These are phyloP conservation scores for Populus alba DNA, from an alignment of 345 rosid species.

Conservation along the genomic window DNA sequence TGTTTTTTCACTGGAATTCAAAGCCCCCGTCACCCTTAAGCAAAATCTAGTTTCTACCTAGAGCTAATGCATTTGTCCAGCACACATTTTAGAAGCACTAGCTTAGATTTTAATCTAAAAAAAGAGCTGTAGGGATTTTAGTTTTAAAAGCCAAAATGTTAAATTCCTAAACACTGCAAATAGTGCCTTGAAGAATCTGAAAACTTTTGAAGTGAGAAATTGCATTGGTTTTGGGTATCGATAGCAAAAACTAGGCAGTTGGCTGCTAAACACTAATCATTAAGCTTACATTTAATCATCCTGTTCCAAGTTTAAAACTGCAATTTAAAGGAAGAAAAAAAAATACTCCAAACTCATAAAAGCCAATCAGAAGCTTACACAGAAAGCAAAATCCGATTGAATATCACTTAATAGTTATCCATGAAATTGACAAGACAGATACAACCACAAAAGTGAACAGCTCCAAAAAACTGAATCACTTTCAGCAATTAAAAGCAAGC, in stretches of 20 bases:
- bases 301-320: slow-evolving; percentile 2
- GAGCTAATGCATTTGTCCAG: not conserved
- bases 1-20: not conserved
- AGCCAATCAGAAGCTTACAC: slow-evolving; percentile 1
- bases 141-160: not conserved
- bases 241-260: not conserved
- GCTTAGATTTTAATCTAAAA: not conserved
- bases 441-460: not conserved
- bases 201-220: slow-evolving; percentile 7
- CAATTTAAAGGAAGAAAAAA: not conserved
- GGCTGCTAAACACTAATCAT: not conserved
- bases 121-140: not conserved
- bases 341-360: not conserved
- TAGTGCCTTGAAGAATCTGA: not conserved
- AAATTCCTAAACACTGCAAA: not conserved
- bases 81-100: not conserved
- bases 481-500: slow-evolving; percentile 5
- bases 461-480: slow-evolving; percentile 1
- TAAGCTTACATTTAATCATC: not conserved
- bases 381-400: not conserved
- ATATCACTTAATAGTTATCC: not conserved
- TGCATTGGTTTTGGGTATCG: not conserved
- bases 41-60: slow-evolving; percentile 1
- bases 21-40: not conserved
- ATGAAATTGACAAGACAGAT: slow-evolving; percentile 12